Conservation (phyloP, 2,329 filamentous ascomycete genomes). For the Alternaria tenuissima region DNA sequence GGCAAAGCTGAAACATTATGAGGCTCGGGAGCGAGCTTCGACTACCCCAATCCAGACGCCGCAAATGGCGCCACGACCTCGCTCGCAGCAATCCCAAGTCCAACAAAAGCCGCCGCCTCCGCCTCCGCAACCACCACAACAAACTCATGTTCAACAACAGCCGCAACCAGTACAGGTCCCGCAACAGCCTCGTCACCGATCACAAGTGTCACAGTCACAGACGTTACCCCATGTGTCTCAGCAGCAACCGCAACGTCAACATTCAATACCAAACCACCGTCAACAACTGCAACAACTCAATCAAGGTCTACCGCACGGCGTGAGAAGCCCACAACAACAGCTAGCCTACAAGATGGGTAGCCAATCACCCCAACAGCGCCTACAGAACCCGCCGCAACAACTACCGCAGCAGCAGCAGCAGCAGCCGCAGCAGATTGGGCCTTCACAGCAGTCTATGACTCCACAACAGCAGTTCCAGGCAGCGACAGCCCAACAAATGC, state of each 20-base stretch:
- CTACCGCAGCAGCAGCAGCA: conserved; percentile 18
- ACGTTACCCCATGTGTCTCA: conserved; percentile 12
- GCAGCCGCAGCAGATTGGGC: conserved; percentile 14
- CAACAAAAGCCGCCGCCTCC: conserved; percentile 18
- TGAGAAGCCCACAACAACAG: conserved; percentile 33
- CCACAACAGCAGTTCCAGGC: conserved; percentile 33
- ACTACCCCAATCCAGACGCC: conserved; percentile 39
- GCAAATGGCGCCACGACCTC: conserved; percentile 27
- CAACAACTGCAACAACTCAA: conserved; percentile 38
- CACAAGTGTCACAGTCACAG: conserved; percentile 22
- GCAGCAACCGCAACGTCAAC: conserved; percentile 26
- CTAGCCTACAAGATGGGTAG: conserved; percentile 27
- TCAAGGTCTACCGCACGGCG: conserved; percentile 16
- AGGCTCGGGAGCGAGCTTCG: conserved; percentile 42
- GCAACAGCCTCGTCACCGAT: conserved; percentile 20
- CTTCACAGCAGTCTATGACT: conserved; percentile 1
- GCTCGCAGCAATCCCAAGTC: conserved; percentile 21
- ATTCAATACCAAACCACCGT: conserved; percentile 24
- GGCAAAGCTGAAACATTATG: conserved; percentile 45
- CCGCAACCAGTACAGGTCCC: conserved; percentile 10
- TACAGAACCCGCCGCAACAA: conserved; percentile 16
- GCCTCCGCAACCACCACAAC: conserved; percentile 18
- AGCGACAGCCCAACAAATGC: conserved; percentile 31
- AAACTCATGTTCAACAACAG: conserved; percentile 25
- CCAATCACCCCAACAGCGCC: conserved; percentile 31